phyloP scores from a whole-genome alignment of 169 alveolate genomes.

The Eimeria zaria region DNA sequence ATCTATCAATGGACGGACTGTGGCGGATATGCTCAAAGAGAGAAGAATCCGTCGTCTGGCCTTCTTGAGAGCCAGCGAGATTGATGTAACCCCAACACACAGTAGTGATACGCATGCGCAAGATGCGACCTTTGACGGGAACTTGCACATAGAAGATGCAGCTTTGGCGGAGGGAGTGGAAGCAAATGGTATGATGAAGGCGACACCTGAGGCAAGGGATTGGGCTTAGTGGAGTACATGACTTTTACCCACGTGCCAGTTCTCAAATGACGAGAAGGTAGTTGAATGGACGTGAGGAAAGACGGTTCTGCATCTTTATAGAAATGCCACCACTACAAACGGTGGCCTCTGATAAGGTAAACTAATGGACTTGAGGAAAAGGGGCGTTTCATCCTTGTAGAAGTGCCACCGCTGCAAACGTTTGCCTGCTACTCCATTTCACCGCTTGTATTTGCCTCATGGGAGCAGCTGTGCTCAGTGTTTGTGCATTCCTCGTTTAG shows the following conservation, averaged over 20 bases:
- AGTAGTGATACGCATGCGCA: neutral
- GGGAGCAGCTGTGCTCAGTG: neutral
- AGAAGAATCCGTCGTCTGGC: neutral
- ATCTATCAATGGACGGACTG: conserved; percentile 13
- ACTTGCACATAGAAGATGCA: neutral
- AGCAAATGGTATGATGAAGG: neutral
- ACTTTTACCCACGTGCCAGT: neutral
- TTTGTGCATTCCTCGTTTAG: neutral
- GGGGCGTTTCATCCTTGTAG: too few species aligned
- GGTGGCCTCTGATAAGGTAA: too few species aligned
- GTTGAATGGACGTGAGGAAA: neutral
- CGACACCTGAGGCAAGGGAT: neutral
- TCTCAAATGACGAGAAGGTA: neutral
- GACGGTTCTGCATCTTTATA: neutral
- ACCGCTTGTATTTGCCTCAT: neutral
- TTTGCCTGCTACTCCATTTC: neutral
- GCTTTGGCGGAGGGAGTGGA: conserved; percentile 38
- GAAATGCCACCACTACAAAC: neutral
- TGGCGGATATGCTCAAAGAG: conserved; percentile 22
- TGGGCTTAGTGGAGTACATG: neutral
- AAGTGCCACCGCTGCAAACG: neutral
- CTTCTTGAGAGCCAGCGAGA: neutral
- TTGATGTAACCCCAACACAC: neutral
- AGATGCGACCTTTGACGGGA: neutral
- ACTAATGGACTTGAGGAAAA: too few species aligned